phyloP scores from a whole-genome alignment of 345 rosid species.

The Populus nigra region DNA sequence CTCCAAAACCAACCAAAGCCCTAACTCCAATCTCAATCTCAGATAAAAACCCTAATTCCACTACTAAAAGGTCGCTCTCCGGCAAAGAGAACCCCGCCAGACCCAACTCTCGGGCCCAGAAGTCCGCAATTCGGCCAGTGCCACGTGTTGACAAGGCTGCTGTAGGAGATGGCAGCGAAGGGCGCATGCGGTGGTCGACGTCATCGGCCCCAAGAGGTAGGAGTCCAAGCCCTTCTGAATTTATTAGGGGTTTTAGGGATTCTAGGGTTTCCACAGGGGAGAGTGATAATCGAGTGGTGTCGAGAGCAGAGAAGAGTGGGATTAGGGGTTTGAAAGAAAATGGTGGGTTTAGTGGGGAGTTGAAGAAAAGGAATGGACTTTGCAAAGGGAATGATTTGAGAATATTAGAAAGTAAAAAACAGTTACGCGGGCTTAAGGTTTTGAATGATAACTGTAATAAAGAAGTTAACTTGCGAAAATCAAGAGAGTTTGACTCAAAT shows the following conservation, averaged over 20 bases:
- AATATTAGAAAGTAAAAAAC: slow-evolving; percentile 15
- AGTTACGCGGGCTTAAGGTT: slow-evolving; percentile 15
- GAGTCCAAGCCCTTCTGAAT: slow-evolving; percentile 78
- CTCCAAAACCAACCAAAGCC: slow-evolving; percentile 39
- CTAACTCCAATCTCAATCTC: slow-evolving; percentile 46
- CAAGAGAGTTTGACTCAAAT: slow-evolving; percentile 18
- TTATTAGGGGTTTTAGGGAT: slow-evolving; percentile 47
- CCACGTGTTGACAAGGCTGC: slow-evolving; percentile 59
- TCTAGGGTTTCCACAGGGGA: slow-evolving; percentile 41
- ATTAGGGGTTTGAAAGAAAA: slow-evolving; percentile 36
- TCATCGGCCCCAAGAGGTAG: slow-evolving; percentile 75
- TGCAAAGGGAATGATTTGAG: slow-evolving; percentile 3
- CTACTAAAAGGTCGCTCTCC: slow-evolving; percentile 41
- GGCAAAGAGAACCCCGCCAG: slow-evolving; percentile 59
- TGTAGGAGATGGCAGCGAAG: slow-evolving; percentile 29
- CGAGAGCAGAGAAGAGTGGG: slow-evolving; percentile 27
- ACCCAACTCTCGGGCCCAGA: slow-evolving; percentile 43
- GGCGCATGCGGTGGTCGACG: slow-evolving; percentile 48
- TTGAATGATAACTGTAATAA: slow-evolving; percentile 16
- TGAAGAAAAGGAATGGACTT: slow-evolving; percentile 29
- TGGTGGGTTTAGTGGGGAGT: slow-evolving; percentile 27
- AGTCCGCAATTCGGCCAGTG: slow-evolving; percentile 51
- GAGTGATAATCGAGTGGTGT: slow-evolving; percentile 30
- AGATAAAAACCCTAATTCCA: slow-evolving; percentile 22
- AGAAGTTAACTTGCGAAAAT: slow-evolving; percentile 24